Percentiles rank a stretch among this genome's conserved stretches.
Conservation (phyloP, 2,329 filamentous ascomycete species). For the Sporothrix pallida region DNA sequence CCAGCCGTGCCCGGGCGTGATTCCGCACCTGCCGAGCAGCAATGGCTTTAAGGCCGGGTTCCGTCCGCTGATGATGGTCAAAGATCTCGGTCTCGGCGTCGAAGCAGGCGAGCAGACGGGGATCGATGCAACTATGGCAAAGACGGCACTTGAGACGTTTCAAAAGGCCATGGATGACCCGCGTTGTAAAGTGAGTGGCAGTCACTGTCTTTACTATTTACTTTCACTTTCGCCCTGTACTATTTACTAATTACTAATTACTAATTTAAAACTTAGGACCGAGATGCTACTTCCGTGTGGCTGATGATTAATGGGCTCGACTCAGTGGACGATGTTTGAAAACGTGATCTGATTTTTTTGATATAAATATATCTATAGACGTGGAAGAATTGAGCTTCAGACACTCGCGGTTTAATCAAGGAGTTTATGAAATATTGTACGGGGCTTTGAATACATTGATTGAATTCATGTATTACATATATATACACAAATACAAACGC, state of each 20-base stretch:
- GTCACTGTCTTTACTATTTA: no score
- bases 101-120: neutral
- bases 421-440: no score
- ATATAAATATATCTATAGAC: no score
- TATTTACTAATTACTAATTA: no score
- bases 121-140: neutral
- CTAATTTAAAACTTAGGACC: neutral
- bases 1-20: neutral
- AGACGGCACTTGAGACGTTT: neutral
- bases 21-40: neutral
- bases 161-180: neutral
- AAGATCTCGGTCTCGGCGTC: neutral
- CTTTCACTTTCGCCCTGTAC: no score
- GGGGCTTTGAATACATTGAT: no score
- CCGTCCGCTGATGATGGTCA: neutral
- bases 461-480: no score
- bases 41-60: neutral
- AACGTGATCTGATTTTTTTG: no score
- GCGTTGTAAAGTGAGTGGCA: neutral
- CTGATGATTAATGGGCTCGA: neutral
- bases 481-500: no score
- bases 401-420: no score
- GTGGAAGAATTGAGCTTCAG: no score
- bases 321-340: neutral
- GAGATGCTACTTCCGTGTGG: neutral